These are phyloP conservation scores for Calonectria pseudoreteaudii DNA, from an alignment of 2,329 filamentous ascomycete genomes.

Conservation along the genomic window DNA sequence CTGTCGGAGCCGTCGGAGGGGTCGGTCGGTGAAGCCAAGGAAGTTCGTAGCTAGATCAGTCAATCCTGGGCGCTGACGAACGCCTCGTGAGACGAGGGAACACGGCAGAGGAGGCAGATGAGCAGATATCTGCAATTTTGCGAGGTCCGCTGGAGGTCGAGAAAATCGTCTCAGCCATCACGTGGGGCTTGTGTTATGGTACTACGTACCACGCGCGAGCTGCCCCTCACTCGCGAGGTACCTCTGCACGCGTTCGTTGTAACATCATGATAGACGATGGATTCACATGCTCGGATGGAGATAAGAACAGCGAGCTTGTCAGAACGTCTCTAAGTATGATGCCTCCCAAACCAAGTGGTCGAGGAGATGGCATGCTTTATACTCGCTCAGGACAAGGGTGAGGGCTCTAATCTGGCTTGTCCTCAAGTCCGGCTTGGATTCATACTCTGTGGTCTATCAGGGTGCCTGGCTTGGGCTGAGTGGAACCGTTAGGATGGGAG, in stretches of 20 bases:
- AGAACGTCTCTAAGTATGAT: background rate
- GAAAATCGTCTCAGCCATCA: background rate
- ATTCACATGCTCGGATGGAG: background rate
- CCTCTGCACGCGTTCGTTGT: background rate
- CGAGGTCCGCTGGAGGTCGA: background rate
- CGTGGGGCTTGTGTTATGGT: background rate
- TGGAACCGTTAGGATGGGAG: slow-evolving; percentile 1
- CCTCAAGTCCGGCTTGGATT: background rate
- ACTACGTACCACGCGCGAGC: slow-evolving; percentile 14
- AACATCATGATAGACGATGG: background rate
- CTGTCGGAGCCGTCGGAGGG: slow-evolving; percentile 6
- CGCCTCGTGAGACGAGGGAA: background rate
- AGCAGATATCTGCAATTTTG: background rate
- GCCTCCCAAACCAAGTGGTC: background rate
- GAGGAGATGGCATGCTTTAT: slow-evolving; percentile 7
- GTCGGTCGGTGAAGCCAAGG: slow-evolving; percentile 20
- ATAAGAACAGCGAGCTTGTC: background rate
- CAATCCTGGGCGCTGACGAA: background rate
- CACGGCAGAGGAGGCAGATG: background rate
- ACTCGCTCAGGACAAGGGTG: background rate
- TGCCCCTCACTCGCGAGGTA: slow-evolving; percentile 12
- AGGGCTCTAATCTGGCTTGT: background rate
- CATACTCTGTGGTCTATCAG: slow-evolving; percentile 1
- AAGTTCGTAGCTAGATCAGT: background rate
- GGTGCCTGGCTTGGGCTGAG: background rate